Evolutionary conservation across 179 eudicot genomes (phyloP), one percentile per base, ranked within the genome.

Genomic region (Spinacia oleracea): DNA sequence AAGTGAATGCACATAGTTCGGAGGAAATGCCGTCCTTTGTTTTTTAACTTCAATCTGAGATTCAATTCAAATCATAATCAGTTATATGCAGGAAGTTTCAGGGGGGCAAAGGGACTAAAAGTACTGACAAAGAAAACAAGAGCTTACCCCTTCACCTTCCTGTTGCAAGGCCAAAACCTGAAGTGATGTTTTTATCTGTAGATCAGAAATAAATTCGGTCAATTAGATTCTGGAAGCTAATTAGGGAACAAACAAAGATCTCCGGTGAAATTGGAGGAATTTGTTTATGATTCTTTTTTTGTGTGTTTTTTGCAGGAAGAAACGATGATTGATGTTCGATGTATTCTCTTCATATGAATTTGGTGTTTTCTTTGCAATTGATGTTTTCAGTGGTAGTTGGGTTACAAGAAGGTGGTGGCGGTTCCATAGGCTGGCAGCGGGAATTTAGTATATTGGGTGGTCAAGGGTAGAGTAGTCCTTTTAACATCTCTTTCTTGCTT

Each of bases 11-110:
- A 93, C 98, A 83, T 89, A 92, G 82, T 93, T 93, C 46, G 98
- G 97, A 80, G 98, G 98, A 79, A 93, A 92, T 21, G 98, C 98
- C 71, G 98, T 90, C 78, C 89, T 84, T 85, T 93, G 98, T 77
- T 89, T 93, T 82, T 86, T 85, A 14, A 74, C 86, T 76, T 92
- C 95, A 70, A 93, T 88, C 97, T 92, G 77, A 46, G 32, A 51
- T 53, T n/a, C 38, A 48, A 81, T 63, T 43, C 74, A 40, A 63
- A 63, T 63, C 18, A 29, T 76, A 50, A 38, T 60, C 20, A 60
- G 80, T 73, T 29, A 7, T 16, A 60, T 63, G 34, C 40, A 63
- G 55, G 66, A 31, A 70, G 68, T 27, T 77, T 31, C 18, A 2
- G 2, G 31, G 40, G 48, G 6, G 51, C 9, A 9, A 6, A 21